Evolutionary conservation across 2,329 filamentous ascomycete species (phyloP).

Genomic region (Pseudogymnoascus sp.): DNA sequence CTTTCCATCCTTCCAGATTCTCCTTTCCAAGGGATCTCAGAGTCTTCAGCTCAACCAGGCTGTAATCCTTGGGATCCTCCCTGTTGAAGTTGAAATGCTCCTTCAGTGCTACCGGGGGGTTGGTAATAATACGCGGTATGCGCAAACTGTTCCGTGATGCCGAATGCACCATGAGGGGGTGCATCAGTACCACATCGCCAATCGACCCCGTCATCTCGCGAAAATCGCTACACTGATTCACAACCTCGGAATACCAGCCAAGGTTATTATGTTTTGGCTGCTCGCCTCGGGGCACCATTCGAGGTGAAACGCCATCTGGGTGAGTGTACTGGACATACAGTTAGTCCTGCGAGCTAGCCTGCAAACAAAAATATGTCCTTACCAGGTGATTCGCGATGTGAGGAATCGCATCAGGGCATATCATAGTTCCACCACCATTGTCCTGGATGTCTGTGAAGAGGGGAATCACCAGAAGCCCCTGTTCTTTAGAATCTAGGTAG

Average conservation of each 20-base stretch:
- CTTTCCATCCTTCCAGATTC: conserved; percentile 40
- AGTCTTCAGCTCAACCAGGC: conserved; percentile 44
- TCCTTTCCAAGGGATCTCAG: conserved; percentile 38
- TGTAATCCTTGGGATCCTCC: conserved; percentile 35
- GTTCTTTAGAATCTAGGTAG: conserved; percentile 62
- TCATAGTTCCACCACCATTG: conserved; percentile 55
- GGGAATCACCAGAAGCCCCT: conserved; percentile 59
- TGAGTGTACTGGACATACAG: conserved; percentile 37
- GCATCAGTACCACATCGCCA: conserved; percentile 46
- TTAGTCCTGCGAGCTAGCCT: neutral
- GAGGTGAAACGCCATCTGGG: conserved; percentile 57
- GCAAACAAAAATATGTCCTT: conserved; percentile 9
- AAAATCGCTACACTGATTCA: conserved; percentile 37
- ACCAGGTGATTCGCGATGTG: conserved; percentile 48
- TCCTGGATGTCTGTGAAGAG: conserved; percentile 55
- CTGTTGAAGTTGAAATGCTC: conserved; percentile 44
- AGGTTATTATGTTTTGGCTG: conserved; percentile 31
- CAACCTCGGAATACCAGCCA: conserved; percentile 12
- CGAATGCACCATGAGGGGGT: conserved; percentile 48
- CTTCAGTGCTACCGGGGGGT: conserved; percentile 43
- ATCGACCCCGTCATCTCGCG: conserved; percentile 43
- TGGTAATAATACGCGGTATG: conserved; percentile 44
- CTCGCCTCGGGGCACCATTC: conserved; percentile 50
- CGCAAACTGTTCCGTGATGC: conserved; percentile 41
- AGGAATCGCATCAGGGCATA: conserved; percentile 52